Base-by-base conservation (phyloP, 1,284 basidiomycete species). In the Clitocybe nebularis region DNA sequence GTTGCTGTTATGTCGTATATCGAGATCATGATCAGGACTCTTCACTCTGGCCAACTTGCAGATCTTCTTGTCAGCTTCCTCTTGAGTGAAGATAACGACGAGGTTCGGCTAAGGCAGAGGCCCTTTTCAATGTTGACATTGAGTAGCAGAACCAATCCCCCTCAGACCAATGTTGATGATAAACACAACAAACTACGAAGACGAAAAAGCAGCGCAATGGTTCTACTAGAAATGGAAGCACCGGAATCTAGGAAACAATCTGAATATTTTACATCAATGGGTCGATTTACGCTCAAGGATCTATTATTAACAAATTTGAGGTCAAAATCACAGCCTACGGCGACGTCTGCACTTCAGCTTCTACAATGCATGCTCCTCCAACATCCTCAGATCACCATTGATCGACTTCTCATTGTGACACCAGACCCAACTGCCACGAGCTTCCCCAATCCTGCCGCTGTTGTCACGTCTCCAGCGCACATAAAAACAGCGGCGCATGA, bases 1-100 rank as follows among this genome's bases (percentile, higher is more conserved):
- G 88, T 96, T 1, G 95, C 95, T 1, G 93, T 98, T 39, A 85
- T 98, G 77, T 92, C 88, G n/a, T 98, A 99, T 57, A 84, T 98
- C 48, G 91, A 97, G 48, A 79, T 89, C 55, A 84, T 93, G 68
- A 75, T 94, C 40, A 75, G 82, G 36, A 88, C 84, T 0, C 72
- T 94, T 10, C 77, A 81, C 42, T 73, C 83, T 30, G 85, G 86
- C 16, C 75, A 74, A 39, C 71, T 93, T 25, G 76, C 76, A 3
- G 78, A 84, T 46, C 66, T 85, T n/a, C 65, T 93, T 9, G 73
- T 93, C 36, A 71, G 79, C 37, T 93, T 90, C 62, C 75, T 93
- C 23, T 75, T 88, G 55, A 90, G 77, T 56, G 90, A 93, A 56
- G 87, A 91, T 53, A 85, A 85, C 32, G 83, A 86, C 21, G 82